phyloP scores from a whole-genome alignment of 139 green algal genomes.

The Ostreobium quekettii region DNA sequence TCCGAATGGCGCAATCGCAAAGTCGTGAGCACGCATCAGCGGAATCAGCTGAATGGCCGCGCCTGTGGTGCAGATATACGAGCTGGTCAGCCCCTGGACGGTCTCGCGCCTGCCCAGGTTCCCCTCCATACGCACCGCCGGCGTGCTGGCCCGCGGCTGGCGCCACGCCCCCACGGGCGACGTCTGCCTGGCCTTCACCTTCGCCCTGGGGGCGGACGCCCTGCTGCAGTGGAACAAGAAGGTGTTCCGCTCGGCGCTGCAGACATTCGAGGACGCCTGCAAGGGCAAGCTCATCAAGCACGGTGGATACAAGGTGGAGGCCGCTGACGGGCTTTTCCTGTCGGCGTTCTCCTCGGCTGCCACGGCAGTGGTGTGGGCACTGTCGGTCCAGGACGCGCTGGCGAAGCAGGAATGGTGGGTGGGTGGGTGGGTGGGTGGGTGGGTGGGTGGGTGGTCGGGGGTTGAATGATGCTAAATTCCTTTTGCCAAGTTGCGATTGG shows the following conservation, averaged over 20 bases:
- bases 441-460: too few species aligned
- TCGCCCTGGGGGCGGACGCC: conserved; percentile 5
- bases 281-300: conserved; percentile 5
- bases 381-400: conserved; percentile 22
- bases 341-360: conserved; percentile 27
- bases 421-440: too few species aligned
- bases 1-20: too few species aligned
- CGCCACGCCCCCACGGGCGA: background rate
- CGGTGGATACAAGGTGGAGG: conserved; percentile 31
- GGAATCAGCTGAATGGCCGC: too few species aligned
- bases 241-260: background rate
- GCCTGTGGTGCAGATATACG: background rate
- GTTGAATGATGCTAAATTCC: too few species aligned
- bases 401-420: conserved; percentile 12
- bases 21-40: too few species aligned
- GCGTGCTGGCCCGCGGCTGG: background rate
- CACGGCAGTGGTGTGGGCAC: conserved; percentile 21
- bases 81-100: background rate
- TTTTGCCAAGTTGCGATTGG: too few species aligned
- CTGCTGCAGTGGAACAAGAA: conserved; percentile 13
- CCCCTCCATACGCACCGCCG: background rate
- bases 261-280: conserved; percentile 12
- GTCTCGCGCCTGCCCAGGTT: background rate
- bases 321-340: conserved; percentile 37
- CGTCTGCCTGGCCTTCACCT: conserved; percentile 12